These are phyloP conservation scores for Penicillium longicatenatum DNA, from an alignment of 495 filamentous ascomycete genomes.

Conservation along the genomic window DNA sequence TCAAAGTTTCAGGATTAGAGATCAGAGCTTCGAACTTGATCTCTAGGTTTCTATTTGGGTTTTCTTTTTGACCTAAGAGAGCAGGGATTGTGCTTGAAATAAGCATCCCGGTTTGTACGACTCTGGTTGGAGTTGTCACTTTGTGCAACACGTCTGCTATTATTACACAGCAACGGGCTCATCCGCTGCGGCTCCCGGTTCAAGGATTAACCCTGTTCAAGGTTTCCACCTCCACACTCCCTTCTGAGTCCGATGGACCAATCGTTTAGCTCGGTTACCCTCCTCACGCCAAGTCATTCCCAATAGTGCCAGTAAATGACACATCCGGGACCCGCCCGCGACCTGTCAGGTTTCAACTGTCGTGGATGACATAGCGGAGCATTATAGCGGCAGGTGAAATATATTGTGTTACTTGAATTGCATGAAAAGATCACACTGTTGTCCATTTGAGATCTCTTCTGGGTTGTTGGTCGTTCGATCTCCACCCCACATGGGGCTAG, in stretches of 20 bases:
- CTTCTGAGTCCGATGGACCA: constrained; percentile 5
- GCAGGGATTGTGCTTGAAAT: constrained; percentile 5
- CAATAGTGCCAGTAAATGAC: constrained; percentile 22
- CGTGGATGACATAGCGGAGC: constrained; percentile 15
- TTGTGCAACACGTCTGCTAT: not conserved
- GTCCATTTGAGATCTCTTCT: not conserved
- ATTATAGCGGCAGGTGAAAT: not conserved
- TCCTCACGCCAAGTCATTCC: constrained; percentile 22
- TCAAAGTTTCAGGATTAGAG: constrained; percentile 4
- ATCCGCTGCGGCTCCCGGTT: constrained; percentile 21
- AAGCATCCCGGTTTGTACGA: not conserved
- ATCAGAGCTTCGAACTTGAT: constrained; percentile 11
- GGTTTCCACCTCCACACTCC: constrained; percentile 6
- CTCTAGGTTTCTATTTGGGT: constrained; percentile 2
- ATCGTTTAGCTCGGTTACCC: constrained; percentile 6
- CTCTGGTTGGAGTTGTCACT: not conserved
- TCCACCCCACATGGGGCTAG: constrained; percentile 12
- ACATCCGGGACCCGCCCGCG: constrained; percentile 20
- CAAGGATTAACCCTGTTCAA: constrained; percentile 12
- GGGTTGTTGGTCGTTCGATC: constrained; percentile 3
- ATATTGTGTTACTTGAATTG: not conserved
- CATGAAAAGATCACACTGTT: not conserved
- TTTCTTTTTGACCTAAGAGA: constrained; percentile 6
- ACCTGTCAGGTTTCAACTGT: constrained; percentile 31
- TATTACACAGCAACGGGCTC: constrained; percentile 12